Evolutionary conservation across 164 flowering plant genomes (phyloP), one percentile per base, ranked within the genome.

Genomic region (Chimonanthus salicifolius): DNA sequence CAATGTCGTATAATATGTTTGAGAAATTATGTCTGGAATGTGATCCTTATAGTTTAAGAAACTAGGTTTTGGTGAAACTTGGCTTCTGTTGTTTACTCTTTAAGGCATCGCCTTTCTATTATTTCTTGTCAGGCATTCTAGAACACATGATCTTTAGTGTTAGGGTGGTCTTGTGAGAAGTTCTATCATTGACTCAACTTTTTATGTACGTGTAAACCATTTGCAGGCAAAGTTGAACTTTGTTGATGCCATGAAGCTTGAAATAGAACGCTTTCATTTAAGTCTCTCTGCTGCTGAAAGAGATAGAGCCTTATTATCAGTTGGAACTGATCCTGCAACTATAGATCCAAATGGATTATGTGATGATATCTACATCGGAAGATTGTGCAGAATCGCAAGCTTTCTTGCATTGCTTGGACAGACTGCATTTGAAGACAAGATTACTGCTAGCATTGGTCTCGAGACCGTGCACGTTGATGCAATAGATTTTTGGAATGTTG

Each of bases 211-310:
- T 50, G 7, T 33, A 9, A 78, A 46, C 21, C 18, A 72, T 71
- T 72, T 84, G 76, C 86, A 93, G 99, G 87, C 67, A 58, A 83
- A 83, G 73, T 79, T 92, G 62, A 84, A 85, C 72, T 94, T 88
- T 78, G 74, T 65, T 58, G 88, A 85, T 77, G 94, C 99, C 50
- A 85, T 96, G 97, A 89, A 88, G 74, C 93, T 96, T 79, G 99
- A 96, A 87, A 87, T 91, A 76, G 97, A 96, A 78, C 96, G 99
- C 50, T 82, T 96, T 64, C 84, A 64, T 49, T 73, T 89, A 74
- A 85, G 94, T 83, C 88, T 96, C 64, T 96, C 99, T 74, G 95
- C 99, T 72, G 97, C 99, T 78, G 98, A 90, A 77, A 89, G 99
- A 79, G 97, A 96, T 79, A 88, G 97, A 82, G 91, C 95, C 69